Percentiles rank a stretch among this genome's conserved stretches.
Evolutionary conservation across 139 green algal species (phyloP).

Genomic region (Chlorokybus atmophyticus): DNA sequence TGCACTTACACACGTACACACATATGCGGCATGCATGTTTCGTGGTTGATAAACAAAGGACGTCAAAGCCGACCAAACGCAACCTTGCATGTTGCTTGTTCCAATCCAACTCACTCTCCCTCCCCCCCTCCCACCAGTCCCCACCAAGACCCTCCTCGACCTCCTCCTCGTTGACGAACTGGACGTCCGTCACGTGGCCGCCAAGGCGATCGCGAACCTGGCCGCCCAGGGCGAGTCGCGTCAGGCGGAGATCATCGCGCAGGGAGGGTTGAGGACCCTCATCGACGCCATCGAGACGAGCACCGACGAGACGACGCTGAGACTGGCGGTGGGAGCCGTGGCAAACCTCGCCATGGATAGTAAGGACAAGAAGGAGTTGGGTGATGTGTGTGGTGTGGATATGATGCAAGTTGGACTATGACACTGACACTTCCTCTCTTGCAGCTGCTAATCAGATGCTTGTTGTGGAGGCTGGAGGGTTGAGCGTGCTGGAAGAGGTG

Average conservation of each 20-base stretch:
- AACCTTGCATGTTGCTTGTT: too few species aligned
- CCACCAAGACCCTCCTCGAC: neutral
- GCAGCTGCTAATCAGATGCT: neutral
- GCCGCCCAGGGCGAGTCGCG: neutral
- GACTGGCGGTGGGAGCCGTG: constrained; percentile 5
- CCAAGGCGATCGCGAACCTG: constrained; percentile 3
- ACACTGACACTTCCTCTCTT: too few species aligned
- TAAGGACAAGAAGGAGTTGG: neutral
- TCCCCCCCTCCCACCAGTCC: too few species aligned
- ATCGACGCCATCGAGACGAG: neutral
- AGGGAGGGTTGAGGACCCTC: neutral
- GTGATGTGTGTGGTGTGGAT: neutral
- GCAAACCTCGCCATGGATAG: constrained; percentile 11
- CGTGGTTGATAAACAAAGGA: too few species aligned
- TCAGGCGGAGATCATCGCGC: neutral
- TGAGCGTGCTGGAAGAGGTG: constrained; percentile 4
- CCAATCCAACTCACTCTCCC: too few species aligned
- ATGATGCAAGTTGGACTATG: too few species aligned
- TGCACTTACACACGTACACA: too few species aligned
- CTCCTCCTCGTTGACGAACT: neutral
- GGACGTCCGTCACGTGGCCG: neutral
- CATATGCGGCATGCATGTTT: too few species aligned
- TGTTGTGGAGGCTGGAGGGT: constrained; percentile 1
- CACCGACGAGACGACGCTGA: constrained; percentile 11
- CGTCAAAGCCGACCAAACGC: too few species aligned